Evolutionary conservation across 345 rosid genomes (phyloP).

Genomic region (Brassica carinata): DNA sequence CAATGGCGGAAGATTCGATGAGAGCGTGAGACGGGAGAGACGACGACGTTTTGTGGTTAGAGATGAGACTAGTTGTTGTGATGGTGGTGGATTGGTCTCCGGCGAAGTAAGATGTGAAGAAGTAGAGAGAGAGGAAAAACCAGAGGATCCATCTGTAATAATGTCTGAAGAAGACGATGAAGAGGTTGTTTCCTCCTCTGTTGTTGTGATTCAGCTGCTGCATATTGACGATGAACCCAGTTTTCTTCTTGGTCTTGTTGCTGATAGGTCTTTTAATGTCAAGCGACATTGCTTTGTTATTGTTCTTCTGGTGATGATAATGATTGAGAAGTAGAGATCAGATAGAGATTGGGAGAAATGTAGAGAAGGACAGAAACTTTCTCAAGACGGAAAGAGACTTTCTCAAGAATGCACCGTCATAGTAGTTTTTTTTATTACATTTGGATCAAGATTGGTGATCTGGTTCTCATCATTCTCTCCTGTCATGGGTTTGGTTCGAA

Average conservation of each 20-base stretch:
- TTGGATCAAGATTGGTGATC: slow-evolving; percentile 32
- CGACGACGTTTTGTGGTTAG: slow-evolving; percentile 47
- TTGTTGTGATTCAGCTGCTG: slow-evolving; percentile 53
- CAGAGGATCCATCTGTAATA: slow-evolving; percentile 88
- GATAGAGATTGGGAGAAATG: slow-evolving; percentile 39
- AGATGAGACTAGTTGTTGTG: slow-evolving; percentile 38
- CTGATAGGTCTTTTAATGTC: slow-evolving; percentile 30
- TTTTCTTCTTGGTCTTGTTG: slow-evolving; percentile 33
- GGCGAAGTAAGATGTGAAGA: slow-evolving; percentile 64
- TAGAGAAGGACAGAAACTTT: slow-evolving; percentile 15
- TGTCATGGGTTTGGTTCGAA: slow-evolving; percentile 41
- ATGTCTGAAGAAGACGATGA: slow-evolving; percentile 49
- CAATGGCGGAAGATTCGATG: slow-evolving; percentile 54
- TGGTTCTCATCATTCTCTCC: slow-evolving; percentile 36
- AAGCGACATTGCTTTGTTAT: slow-evolving; percentile 46
- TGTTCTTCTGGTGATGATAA: slow-evolving; percentile 5
- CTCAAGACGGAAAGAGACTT: not conserved
- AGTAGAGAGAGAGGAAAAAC: slow-evolving; percentile 70
- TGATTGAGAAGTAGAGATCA: slow-evolving; percentile 48
- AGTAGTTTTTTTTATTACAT: not conserved
- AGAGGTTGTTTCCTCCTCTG: slow-evolving; percentile 41
- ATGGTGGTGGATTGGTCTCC: slow-evolving; percentile 41
- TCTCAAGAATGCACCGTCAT: not conserved
- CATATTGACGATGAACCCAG: slow-evolving; percentile 66
- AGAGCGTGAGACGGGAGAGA: slow-evolving; percentile 67